Conservation (phyloP, 371 early-diverging fungal genomes). For the Zopfochytrium polystomum region DNA sequence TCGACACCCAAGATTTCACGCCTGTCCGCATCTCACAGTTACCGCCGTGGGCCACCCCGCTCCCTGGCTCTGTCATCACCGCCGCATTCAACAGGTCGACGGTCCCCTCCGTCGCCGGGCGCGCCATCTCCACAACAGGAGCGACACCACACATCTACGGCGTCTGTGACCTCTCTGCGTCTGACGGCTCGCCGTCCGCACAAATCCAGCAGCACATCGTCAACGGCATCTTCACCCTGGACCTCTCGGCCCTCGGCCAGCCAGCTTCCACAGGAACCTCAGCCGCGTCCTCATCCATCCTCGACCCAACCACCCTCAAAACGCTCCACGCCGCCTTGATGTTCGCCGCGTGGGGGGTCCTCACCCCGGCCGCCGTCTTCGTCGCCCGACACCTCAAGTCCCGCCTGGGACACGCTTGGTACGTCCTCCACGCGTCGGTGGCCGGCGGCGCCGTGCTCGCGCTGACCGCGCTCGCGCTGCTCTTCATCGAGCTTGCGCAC, state of each 20-base stretch:
- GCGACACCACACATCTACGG: too few species aligned
- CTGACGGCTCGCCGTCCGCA: too few species aligned
- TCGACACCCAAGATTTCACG: not conserved
- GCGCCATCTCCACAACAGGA: too few species aligned
- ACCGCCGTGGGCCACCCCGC: too few species aligned
- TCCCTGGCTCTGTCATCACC: too few species aligned
- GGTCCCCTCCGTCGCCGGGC: too few species aligned
- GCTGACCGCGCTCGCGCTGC: slow-evolving; percentile 4
- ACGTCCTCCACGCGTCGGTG: slow-evolving; percentile 1
- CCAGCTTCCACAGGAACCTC: not conserved
- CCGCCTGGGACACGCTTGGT: slow-evolving; percentile 1
- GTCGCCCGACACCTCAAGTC: slow-evolving; percentile 25
- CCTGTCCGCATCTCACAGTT: not conserved
- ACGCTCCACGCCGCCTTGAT: slow-evolving; percentile 37
- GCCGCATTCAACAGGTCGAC: too few species aligned
- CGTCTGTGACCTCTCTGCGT: too few species aligned
- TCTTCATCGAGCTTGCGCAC: too few species aligned
- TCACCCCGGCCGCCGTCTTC: slow-evolving; percentile 32
- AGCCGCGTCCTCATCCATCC: slow-evolving; percentile 2
- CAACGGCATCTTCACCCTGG: slow-evolving; percentile 5
- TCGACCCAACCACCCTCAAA: not conserved
- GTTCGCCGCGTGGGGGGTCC: slow-evolving; percentile 38
- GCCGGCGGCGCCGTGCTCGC: not conserved
- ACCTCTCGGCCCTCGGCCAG: slow-evolving; percentile 2
- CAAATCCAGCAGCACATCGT: slow-evolving; percentile 2